These are phyloP conservation scores for Monosporozyma solicola DNA, from an alignment of 805 yeast genomes.

Conservation along the genomic window DNA sequence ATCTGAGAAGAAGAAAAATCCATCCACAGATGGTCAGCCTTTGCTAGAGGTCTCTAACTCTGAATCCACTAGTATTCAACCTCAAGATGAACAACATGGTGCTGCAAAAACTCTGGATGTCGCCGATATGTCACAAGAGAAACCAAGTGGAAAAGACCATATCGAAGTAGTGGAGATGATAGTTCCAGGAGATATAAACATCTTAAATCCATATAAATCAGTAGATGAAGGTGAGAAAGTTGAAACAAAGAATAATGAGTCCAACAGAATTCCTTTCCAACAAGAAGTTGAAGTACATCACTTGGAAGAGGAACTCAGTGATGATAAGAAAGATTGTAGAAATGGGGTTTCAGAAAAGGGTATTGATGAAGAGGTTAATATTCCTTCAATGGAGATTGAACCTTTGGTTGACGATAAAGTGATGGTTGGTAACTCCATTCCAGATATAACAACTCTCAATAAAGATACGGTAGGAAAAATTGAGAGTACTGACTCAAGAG, in stretches of 20 bases:
- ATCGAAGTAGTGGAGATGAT: slow-evolving; percentile 5
- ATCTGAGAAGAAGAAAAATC: not conserved
- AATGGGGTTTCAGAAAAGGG: not conserved
- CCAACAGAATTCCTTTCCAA: not conserved
- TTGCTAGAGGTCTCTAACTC: not conserved
- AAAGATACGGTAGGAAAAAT: not conserved
- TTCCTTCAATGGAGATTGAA: not conserved
- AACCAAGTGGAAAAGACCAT: not conserved
- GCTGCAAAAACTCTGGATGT: not conserved
- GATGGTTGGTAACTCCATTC: not conserved
- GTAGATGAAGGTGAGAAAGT: not conserved
- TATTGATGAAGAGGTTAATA: not conserved
- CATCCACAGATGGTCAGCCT: not conserved
- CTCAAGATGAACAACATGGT: not conserved
- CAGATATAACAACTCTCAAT: not conserved
- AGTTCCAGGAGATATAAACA: slow-evolving; percentile 9
- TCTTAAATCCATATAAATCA: slow-evolving; percentile 5
- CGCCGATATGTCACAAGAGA: not conserved
- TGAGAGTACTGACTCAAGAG: not conserved
- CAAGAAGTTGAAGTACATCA: not conserved
- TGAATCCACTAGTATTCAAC: not conserved
- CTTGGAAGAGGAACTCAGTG: not conserved
- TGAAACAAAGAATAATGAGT: not conserved
- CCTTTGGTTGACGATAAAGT: not conserved
- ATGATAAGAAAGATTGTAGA: not conserved